Conservation (phyloP, 305 asterid species). For the Ilex paraguariensis region DNA sequence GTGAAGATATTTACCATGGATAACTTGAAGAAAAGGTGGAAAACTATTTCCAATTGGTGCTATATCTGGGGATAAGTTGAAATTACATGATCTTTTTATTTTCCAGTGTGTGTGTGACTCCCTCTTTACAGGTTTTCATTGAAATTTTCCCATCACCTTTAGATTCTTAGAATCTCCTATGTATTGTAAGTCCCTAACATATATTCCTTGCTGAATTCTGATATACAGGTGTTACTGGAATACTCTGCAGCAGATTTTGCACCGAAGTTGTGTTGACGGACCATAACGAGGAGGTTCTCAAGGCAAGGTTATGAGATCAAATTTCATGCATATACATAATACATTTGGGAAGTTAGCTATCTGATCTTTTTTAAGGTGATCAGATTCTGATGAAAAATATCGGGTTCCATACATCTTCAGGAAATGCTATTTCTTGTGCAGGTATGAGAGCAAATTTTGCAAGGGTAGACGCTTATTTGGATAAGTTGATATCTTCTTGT, state of each 20-base stretch:
- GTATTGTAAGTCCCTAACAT: too few relatives aligned
- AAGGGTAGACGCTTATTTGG: background rate
- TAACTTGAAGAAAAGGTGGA: too few relatives aligned
- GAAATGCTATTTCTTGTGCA: constrained; percentile 28
- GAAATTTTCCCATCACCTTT: background rate
- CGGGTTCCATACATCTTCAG: constrained; percentile 50
- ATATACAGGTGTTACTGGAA: constrained; percentile 75
- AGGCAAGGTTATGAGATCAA: constrained; percentile 57
- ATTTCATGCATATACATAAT: constrained; percentile 10
- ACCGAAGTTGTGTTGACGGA: constrained; percentile 77
- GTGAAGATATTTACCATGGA: too few relatives aligned
- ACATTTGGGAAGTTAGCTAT: constrained; percentile 12
- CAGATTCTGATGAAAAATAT: constrained; percentile 76
- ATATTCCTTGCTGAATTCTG: too few relatives aligned
- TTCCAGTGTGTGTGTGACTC: background rate
- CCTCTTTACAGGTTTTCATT: background rate
- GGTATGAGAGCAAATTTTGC: constrained; percentile 38
- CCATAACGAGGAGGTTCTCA: constrained; percentile 89
- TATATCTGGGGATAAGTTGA: too few relatives aligned
- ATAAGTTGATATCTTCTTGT: constrained; percentile 11
- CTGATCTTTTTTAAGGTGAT: constrained; percentile 16
- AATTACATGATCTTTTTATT: too few relatives aligned
- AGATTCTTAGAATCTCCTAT: too few relatives aligned
- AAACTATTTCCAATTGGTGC: too few relatives aligned
- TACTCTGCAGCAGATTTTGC: constrained; percentile 85